phyloP scores from a whole-genome alignment of 768 basidiomycete genomes.

The Suillus clintonianus region DNA sequence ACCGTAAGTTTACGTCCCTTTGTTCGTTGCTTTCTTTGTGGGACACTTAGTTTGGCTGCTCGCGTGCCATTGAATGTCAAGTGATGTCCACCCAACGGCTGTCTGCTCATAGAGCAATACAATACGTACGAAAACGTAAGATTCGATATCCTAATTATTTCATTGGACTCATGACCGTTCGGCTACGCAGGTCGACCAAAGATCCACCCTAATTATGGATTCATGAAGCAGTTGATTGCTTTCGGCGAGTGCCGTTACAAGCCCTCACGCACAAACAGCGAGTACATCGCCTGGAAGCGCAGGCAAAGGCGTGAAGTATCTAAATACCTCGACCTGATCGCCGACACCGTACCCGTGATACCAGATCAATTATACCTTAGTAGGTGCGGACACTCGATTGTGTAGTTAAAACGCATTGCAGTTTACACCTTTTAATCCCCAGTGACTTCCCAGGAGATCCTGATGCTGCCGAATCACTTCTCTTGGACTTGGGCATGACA shows the following conservation, averaged over 20 bases:
- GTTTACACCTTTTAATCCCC: conserved; percentile 4
- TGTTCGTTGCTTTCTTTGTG: not conserved
- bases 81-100: conserved; percentile 53
- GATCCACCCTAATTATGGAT: conserved; percentile 47
- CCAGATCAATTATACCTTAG: conserved; percentile 51
- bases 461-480: conserved; percentile 49
- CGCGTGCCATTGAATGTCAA: conserved; percentile 19
- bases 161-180: conserved; percentile 12
- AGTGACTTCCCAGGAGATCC: conserved; percentile 61
- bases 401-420: not conserved
- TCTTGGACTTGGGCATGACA: conserved; percentile 52
- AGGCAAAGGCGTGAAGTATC: conserved; percentile 54
- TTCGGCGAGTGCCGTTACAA: conserved; percentile 54
- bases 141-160: conserved; percentile 1
- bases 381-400: conserved; percentile 36
- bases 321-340: conserved; percentile 50
- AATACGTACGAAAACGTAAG: conserved; percentile 52
- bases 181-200: conserved; percentile 36
- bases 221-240: conserved; percentile 58
- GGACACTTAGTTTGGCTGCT: conserved; percentile 1
- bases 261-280: conserved; percentile 41
- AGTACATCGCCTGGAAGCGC: conserved; percentile 62
- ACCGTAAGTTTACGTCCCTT: conserved; percentile 41
- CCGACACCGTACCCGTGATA: conserved; percentile 54
- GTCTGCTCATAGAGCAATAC: conserved; percentile 45